Percentiles rank a stretch among this genome's conserved stretches.
phyloP scores from a whole-genome alignment of 495 filamentous ascomycete species.

The Penicillium pancosmium region DNA sequence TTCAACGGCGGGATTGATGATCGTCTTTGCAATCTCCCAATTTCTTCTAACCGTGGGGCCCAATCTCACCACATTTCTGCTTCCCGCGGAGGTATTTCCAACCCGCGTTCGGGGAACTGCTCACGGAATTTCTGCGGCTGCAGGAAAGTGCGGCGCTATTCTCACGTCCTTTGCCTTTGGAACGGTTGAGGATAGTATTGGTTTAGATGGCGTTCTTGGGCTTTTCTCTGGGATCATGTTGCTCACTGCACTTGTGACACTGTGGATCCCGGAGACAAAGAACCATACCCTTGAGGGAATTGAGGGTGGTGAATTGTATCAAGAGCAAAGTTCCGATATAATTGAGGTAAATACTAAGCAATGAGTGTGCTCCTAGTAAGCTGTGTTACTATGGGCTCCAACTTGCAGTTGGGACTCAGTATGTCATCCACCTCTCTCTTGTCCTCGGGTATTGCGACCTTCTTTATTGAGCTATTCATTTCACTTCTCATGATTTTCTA shows the following conservation, averaged over 20 bases:
- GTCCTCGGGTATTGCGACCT: no score
- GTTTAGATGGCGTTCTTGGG: conserved; percentile 29
- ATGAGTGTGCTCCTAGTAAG: no score
- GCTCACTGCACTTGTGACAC: conserved; percentile 27
- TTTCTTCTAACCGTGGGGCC: conserved; percentile 33
- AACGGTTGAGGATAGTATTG: conserved; percentile 27
- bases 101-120: conserved; percentile 31
- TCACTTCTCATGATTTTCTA: no score
- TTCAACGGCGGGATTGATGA: conserved; percentile 34
- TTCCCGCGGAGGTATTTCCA: conserved; percentile 32
- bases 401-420: no score
- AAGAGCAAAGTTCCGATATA: neutral
- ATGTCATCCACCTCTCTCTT: no score
- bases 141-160: conserved; percentile 31
- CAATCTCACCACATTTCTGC: conserved; percentile 36
- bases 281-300: conserved; percentile 29
- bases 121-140: conserved; percentile 29
- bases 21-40: conserved; percentile 33
- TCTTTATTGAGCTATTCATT: no score
- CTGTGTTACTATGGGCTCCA: no score
- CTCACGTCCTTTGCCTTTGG: conserved; percentile 31
- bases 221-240: conserved; percentile 33
- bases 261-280: conserved; percentile 30
- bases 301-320: conserved; percentile 29
- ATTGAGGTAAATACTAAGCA: no score